Evolutionary conservation across 1,284 basidiomycete genomes (phyloP).

Genomic region (Schizophyllum amplum): DNA sequence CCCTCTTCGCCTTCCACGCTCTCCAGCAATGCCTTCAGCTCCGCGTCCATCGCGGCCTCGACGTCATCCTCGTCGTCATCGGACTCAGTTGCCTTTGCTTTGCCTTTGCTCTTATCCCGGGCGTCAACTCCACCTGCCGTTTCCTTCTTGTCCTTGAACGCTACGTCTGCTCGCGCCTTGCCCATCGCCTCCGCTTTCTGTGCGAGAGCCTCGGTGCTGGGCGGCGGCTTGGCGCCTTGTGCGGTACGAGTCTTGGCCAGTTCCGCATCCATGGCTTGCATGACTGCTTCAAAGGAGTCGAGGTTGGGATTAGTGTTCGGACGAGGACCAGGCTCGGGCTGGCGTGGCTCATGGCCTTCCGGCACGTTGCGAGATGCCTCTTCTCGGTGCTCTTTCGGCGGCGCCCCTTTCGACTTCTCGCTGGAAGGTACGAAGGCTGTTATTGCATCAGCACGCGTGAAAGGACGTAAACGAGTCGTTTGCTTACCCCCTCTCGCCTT

Average conservation of each 20-base stretch:
- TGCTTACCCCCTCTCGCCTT: conserved; percentile 65
- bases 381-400: not conserved
- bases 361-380: no score
- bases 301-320: conserved; percentile 56
- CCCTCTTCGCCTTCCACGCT: conserved; percentile 40
- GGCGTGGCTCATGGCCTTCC: conserved; percentile 1
- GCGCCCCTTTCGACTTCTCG: conserved; percentile 2
- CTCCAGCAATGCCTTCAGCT: conserved; percentile 63
- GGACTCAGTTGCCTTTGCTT: conserved; percentile 21
- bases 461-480: not conserved
- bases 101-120: conserved; percentile 27
- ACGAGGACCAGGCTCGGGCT: conserved; percentile 24
- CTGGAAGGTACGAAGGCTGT: conserved; percentile 62
- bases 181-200: conserved; percentile 2
- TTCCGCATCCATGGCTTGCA: conserved; percentile 90
- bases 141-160: not conserved
- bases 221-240: not conserved
- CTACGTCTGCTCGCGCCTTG: no score
- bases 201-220: not conserved
- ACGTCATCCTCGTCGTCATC: conserved; percentile 42
- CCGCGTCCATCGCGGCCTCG: conserved; percentile 79
- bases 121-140: conserved; percentile 11
- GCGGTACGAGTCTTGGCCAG: conserved; percentile 27
- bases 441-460: conserved; percentile 5
- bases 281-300: conserved; percentile 90